Percentiles rank a stretch among this genome's conserved stretches.
Conservation (phyloP, 108 stramenopile genomes). For the Cyclotella atomus region DNA sequence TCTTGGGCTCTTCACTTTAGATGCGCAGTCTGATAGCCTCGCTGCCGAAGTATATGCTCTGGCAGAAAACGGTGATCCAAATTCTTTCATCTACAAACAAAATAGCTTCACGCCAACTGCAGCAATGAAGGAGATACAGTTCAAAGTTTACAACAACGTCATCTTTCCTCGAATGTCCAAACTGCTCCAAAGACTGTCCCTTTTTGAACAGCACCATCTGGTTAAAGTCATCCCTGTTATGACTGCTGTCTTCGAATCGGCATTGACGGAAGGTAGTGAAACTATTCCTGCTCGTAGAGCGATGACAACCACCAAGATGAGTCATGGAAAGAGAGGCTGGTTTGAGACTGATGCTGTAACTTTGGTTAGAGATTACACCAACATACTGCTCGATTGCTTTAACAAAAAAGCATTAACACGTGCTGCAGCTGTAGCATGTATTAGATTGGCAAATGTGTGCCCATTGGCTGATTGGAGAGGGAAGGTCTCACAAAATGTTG, state of each 20-base stretch:
- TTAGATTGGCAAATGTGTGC: slow-evolving; percentile 68
- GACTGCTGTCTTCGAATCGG: slow-evolving; percentile 61
- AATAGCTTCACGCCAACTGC: background rate
- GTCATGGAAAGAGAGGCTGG: slow-evolving; percentile 47
- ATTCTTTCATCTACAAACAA: background rate
- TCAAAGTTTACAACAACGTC: slow-evolving; percentile 59
- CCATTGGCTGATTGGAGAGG: slow-evolving; percentile 63
- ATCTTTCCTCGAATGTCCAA: slow-evolving; percentile 64
- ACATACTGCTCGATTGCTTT: slow-evolving; percentile 51
- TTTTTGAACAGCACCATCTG: slow-evolving; percentile 41
- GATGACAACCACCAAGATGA: slow-evolving; percentile 14
- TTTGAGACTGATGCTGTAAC: slow-evolving; percentile 46
- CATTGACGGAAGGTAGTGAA: slow-evolving; percentile 51
- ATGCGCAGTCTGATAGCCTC: slow-evolving; percentile 28
- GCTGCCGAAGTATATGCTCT: slow-evolving; percentile 23
- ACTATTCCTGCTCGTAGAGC: slow-evolving; percentile 45
- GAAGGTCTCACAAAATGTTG: slow-evolving; percentile 49
- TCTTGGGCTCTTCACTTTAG: slow-evolving; percentile 66
- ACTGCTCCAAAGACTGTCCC: slow-evolving; percentile 52
- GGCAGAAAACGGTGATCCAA: slow-evolving; percentile 25
- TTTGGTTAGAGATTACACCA: slow-evolving; percentile 43
- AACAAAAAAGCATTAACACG: slow-evolving; percentile 7
- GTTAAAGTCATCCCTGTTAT: slow-evolving; percentile 57
- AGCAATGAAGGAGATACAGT: slow-evolving; percentile 54
- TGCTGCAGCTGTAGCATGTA: slow-evolving; percentile 50